Evolutionary conservation across 2,329 filamentous ascomycete genomes (phyloP).

Genomic region (Pyrenochaeta sp.): DNA sequence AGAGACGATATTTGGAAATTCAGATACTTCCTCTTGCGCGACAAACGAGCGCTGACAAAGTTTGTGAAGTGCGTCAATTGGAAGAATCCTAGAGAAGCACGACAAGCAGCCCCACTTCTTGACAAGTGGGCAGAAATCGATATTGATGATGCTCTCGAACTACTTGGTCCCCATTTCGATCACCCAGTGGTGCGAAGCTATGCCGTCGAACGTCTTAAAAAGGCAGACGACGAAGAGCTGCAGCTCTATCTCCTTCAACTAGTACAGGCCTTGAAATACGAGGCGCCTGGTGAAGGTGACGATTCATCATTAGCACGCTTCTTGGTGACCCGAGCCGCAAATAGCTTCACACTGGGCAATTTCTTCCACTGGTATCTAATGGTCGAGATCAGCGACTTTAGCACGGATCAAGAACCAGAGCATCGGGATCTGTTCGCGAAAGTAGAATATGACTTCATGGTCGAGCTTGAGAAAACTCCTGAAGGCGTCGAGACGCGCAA

Average conservation of each 20-base stretch:
- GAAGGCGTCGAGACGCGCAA: conserved; percentile 77
- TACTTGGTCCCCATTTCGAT: conserved; percentile 91
- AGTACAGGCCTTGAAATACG: conserved; percentile 87
- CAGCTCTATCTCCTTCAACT: conserved; percentile 91
- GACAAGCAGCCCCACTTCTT: conserved; percentile 88
- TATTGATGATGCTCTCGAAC: conserved; percentile 92
- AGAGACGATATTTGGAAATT: conserved; percentile 98
- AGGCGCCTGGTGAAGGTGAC: conserved; percentile 65
- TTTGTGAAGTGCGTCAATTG: conserved; percentile 98
- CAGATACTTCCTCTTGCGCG: conserved; percentile 88
- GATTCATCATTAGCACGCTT: conserved; percentile 91
- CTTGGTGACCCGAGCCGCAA: conserved; percentile 83
- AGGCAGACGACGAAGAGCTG: conserved; percentile 91
- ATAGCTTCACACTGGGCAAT: conserved; percentile 90
- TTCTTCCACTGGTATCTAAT: conserved; percentile 99
- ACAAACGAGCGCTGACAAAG: conserved; percentile 88
- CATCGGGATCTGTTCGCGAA: conserved; percentile 89
- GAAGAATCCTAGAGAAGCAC: conserved; percentile 82
- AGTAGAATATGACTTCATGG: conserved; percentile 96
- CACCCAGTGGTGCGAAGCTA: conserved; percentile 89
- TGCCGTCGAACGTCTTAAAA: conserved; percentile 88
- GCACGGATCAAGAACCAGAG: conserved; percentile 74
- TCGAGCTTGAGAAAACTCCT: conserved; percentile 75
- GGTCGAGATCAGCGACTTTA: conserved; percentile 91
- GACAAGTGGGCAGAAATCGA: conserved; percentile 97